Evolutionary conservation across 2,329 filamentous ascomycete species (phyloP).

Genomic region (Fusarium sarcochroum): DNA sequence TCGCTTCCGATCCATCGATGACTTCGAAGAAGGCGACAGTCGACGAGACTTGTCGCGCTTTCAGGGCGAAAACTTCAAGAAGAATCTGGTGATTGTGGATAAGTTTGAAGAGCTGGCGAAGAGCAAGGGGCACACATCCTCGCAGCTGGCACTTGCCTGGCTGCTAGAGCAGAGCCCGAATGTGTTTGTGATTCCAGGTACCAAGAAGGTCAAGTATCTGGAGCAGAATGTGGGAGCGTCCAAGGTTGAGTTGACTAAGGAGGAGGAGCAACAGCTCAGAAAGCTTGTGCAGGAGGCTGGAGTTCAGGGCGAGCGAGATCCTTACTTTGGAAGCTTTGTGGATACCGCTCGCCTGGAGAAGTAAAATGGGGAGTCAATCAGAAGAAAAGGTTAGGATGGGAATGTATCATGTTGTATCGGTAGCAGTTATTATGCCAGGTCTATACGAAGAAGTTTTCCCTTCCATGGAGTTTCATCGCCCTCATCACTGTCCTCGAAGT

Average conservation of each 20-base stretch:
- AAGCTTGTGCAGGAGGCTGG: conserved; percentile 47
- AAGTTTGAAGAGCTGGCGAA: conserved; percentile 49
- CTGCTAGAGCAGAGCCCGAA: conserved; percentile 71
- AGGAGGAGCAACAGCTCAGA: conserved; percentile 55
- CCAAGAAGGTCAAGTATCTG: conserved; percentile 62
- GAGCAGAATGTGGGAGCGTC: conserved; percentile 60
- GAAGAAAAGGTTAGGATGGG: no score
- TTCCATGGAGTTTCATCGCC: conserved; percentile 20
- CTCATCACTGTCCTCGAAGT: conserved; percentile 17
- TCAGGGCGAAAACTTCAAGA: conserved; percentile 50
- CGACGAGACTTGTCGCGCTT: conserved; percentile 40
- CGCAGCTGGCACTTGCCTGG: conserved; percentile 75
- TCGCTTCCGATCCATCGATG: conserved; percentile 59
- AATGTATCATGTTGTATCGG: background rate
- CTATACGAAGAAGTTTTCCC: conserved; percentile 39
- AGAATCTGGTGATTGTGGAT: conserved; percentile 69
- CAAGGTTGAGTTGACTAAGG: conserved; percentile 51
- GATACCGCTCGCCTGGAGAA: conserved; percentile 37
- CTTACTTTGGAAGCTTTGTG: conserved; percentile 33
- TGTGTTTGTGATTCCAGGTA: conserved; percentile 71
- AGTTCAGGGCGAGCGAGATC: conserved; percentile 47
- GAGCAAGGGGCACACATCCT: conserved; percentile 68
- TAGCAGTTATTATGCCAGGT: conserved; percentile 24
- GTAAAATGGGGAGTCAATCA: background rate
- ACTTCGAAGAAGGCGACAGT: conserved; percentile 56